Evolutionary conservation across 805 yeast genomes (phyloP).

Genomic region (Nakazawaea anatomiae): DNA sequence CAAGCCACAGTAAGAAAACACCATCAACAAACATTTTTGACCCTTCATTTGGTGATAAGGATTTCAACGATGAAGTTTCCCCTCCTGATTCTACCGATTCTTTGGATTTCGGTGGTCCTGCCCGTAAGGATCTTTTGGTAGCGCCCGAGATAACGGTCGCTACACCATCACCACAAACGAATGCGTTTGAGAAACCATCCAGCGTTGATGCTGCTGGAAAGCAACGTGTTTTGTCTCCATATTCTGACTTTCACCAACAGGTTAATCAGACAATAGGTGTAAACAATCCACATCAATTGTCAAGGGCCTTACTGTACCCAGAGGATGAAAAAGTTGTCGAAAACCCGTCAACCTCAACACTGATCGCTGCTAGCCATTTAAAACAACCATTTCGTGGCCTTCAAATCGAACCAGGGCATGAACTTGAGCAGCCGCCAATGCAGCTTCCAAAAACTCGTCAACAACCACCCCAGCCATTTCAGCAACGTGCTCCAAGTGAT

Average conservation of each 20-base stretch:
- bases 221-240: slow-evolving; percentile 26
- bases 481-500: slow-evolving; percentile 20
- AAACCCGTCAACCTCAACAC: neutral
- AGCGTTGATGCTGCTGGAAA: slow-evolving; percentile 19
- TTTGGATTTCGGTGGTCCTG: neutral
- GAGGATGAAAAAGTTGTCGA: neutral
- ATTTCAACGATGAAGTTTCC: slow-evolving; percentile 5
- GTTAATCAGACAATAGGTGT: slow-evolving; percentile 21
- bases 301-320: neutral
- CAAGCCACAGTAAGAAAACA: too few relatives aligned
- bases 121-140: neutral
- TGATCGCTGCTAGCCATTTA: neutral
- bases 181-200: neutral
- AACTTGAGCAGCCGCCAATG: slow-evolving; percentile 15
- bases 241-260: slow-evolving; percentile 26
- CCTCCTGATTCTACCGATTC: slow-evolving; percentile 1
- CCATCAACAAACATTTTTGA: slow-evolving; percentile 9
- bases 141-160: slow-evolving; percentile 3
- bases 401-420: slow-evolving; percentile 10
- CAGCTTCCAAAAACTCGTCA: slow-evolving; percentile 13
- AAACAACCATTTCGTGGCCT: neutral
- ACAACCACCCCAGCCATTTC: slow-evolving; percentile 10
- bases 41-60: slow-evolving; percentile 11
- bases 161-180: neutral
- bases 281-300: neutral